Evolutionary conservation across 805 yeast species (phyloP), one percentile per base, ranked within the genome.

Genomic region (Kodamaea sagamina): DNA sequence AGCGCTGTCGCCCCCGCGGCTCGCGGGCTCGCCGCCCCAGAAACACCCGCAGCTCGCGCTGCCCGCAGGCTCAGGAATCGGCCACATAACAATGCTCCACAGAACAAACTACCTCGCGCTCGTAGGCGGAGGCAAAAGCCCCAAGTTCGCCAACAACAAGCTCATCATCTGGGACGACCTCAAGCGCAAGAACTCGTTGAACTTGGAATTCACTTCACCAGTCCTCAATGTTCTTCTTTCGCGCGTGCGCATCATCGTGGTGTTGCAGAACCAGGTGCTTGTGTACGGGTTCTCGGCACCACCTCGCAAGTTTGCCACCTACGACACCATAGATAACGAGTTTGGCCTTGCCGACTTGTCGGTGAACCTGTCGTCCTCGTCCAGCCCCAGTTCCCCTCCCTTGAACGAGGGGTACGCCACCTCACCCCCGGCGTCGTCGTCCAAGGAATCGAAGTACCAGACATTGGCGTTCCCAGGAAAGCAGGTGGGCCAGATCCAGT

Each of bases 111-210:
- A 89, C 59, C 73, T 92, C 41, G 96, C 92, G 0, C 65, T 93
- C 32, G 87, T 89, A 0, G 97, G 97, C 1, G 97, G 97, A 12
- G 97, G 97, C 1, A 74, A 76, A 48, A 75, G 75, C 46, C 97
- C 97, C 16, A 74, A 79, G 47, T 87, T 80, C 55, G 86, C 96
- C 1, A 73, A 79, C 51, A 88, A 87, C 65, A 86, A 86, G 60
- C 77, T 89, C 28, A 75, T 89, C 26, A 82, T 92, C 12, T 93
- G 97, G 96, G 97, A 92, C 63, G 98, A 92, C 60, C 63, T 87
- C 47, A 86, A 87, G 62, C 77, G 83, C 49, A 82, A 81, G 51
- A 82, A 82, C 21, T 84, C 90, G 3, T 70, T 88, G 13, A 75
- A 77, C 27, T 65, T 93, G 46, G 93, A 87, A 59, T 89, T 90